Percentiles rank a stretch among this genome's conserved stretches.
Conservation (phyloP, 805 yeast genomes). For the Myxozyma melibiosi region DNA sequence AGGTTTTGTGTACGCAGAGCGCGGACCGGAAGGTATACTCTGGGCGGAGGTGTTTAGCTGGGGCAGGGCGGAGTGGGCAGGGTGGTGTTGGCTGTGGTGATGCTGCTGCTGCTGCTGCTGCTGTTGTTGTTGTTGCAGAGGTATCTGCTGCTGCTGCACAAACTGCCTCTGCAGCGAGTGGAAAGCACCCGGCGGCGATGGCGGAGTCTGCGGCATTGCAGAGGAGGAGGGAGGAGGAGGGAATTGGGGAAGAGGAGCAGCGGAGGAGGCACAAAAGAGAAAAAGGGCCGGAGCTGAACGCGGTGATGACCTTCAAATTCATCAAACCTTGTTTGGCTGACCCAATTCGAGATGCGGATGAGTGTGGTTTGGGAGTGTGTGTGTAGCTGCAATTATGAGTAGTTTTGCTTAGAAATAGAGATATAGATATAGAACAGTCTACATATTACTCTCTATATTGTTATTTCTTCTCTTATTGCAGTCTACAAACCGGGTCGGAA, state of each 20-base stretch:
- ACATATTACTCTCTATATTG: too few species aligned
- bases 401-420: too few species aligned
- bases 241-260: not conserved
- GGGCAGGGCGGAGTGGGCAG: not conserved
- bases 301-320: not conserved
- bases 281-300: not conserved
- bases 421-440: too few species aligned
- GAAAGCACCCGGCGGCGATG: conserved; percentile 19
- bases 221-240: not conserved
- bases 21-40: conserved; percentile 2
- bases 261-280: not conserved
- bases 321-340: too few species aligned
- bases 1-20: not conserved
- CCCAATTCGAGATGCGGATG: conserved; percentile 3
- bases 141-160: not conserved
- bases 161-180: conserved; percentile 17
- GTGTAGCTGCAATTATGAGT: too few species aligned
- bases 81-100: not conserved
- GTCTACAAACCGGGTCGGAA: not conserved
- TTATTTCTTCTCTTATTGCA: not conserved
- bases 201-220: conserved; percentile 20
- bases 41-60: conserved; percentile 7
- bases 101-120: not conserved
- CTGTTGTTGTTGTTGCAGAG: not conserved
- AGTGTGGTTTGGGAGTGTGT: too few species aligned